A percentile compares a stretch with the other conserved stretches of the same genome.
phyloP scores from a whole-genome alignment of 108 stramenopile species.

The Tribonema minus region DNA sequence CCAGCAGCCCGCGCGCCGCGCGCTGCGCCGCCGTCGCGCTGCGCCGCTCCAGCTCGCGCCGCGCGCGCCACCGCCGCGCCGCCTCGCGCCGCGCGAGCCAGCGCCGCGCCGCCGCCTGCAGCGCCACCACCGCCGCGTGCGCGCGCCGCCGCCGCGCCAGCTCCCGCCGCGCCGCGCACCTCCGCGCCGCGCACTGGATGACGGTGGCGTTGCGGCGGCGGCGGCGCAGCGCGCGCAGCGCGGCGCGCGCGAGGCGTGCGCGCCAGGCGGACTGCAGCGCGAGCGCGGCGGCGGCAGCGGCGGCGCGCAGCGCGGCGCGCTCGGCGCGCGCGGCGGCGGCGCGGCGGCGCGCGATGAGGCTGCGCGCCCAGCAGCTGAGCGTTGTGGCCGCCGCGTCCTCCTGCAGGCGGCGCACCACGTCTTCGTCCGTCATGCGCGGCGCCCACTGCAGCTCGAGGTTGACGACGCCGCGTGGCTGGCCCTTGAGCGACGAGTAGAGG shows the following conservation, averaged over 20 bases:
- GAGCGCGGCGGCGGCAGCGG: background rate
- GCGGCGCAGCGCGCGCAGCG: background rate
- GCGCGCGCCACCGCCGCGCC: no score
- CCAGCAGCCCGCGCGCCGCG: no score
- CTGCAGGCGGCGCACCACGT: conserved; percentile 13
- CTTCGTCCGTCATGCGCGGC: conserved; percentile 32
- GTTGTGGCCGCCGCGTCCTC: conserved; percentile 10
- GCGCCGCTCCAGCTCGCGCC: no score
- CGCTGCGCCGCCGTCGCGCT: no score
- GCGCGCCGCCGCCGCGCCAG: conserved; percentile 1
- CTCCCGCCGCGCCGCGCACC: background rate
- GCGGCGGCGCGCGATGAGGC: no score
- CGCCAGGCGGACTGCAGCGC: background rate
- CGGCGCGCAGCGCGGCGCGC: background rate
- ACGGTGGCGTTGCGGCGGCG: background rate
- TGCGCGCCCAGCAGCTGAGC: conserved; percentile 34
- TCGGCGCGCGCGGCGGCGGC: background rate
- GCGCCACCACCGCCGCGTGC: no score
- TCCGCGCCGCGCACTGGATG: conserved; percentile 16
- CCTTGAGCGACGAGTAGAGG: background rate
- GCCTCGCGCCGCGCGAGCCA: no score
- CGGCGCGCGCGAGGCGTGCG: background rate
- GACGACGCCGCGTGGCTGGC: conserved; percentile 2
- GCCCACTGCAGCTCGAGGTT: conserved; percentile 37
- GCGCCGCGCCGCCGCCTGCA: no score